Percentiles rank a stretch among this genome's conserved stretches.
These are phyloP conservation scores for Pseudopediastrum boryanum DNA, from an alignment of 139 green algal genomes.

Conservation along the genomic window DNA sequence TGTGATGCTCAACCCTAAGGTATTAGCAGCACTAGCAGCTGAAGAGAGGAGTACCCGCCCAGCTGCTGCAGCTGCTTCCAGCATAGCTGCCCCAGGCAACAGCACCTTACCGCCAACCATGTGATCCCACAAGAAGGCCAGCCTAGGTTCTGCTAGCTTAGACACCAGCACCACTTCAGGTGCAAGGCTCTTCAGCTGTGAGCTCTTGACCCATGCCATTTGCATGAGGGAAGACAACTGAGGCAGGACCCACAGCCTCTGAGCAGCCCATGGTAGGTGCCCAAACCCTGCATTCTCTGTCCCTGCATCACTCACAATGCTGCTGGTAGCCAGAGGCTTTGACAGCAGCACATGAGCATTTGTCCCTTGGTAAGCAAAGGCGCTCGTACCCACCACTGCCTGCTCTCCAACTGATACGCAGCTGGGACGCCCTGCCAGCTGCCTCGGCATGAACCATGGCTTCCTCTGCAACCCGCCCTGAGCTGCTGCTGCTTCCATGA, in stretches of 20 bases:
- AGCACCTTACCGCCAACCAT: conserved; percentile 47
- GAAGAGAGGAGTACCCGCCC: background rate
- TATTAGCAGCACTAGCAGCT: background rate
- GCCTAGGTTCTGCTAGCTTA: conserved; percentile 26
- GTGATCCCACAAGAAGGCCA: conserved; percentile 72
- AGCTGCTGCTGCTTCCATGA: background rate
- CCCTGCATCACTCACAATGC: background rate
- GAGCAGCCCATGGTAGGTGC: conserved; percentile 4
- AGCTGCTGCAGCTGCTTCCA: conserved; percentile 48
- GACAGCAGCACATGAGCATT: conserved; percentile 69
- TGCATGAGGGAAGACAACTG: conserved; percentile 15
- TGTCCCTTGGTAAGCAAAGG: conserved; percentile 85
- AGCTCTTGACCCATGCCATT: conserved; percentile 13
- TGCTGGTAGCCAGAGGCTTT: background rate
- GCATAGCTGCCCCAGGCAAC: conserved; percentile 74
- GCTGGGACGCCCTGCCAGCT: background rate
- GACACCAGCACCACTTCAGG: background rate
- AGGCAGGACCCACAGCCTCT: conserved; percentile 10
- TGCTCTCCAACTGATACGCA: background rate
- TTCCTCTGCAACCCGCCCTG: conserved; percentile 45
- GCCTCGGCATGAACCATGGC: conserved; percentile 24
- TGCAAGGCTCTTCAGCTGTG: no score
- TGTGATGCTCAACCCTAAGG: background rate
- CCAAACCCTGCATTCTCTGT: background rate
- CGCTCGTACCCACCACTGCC: conserved; percentile 61